phyloP scores from a whole-genome alignment of 352 stramenopile species.

The Globisporangium iwayamae region DNA sequence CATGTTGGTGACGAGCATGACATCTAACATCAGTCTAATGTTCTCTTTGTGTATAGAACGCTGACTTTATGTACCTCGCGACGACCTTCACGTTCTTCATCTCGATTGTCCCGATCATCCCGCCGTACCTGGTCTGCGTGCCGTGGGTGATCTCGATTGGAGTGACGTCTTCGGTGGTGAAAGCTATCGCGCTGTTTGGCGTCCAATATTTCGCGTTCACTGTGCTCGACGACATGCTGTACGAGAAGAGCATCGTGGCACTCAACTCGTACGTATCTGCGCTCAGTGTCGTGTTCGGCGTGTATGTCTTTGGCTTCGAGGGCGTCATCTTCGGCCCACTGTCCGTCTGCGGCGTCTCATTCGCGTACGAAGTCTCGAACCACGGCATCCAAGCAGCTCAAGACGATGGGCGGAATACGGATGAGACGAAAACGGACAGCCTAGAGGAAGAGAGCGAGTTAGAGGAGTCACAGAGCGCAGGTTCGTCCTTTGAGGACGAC shows the following conservation, averaged over 20 bases:
- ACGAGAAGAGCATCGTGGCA: slow-evolving; percentile 84
- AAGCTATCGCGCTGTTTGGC: slow-evolving; percentile 70
- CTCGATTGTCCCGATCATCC: slow-evolving; percentile 86
- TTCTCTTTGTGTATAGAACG: slow-evolving; percentile 39
- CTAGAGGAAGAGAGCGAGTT: slow-evolving; percentile 46
- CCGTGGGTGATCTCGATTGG: slow-evolving; percentile 81
- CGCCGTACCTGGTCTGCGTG: slow-evolving; percentile 80
- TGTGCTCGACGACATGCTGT: slow-evolving; percentile 84
- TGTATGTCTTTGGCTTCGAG: slow-evolving; percentile 88
- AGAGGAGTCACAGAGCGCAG: slow-evolving; percentile 41
- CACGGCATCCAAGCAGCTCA: slow-evolving; percentile 84
- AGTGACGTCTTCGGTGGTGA: slow-evolving; percentile 77
- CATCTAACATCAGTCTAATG: not conserved
- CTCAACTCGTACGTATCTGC: slow-evolving; percentile 86
- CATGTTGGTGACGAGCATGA: not conserved
- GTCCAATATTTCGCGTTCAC: slow-evolving; percentile 86
- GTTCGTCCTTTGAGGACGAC: slow-evolving; percentile 39
- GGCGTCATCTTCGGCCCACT: slow-evolving; percentile 84
- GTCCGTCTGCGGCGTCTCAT: slow-evolving; percentile 79
- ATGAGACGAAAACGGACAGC: slow-evolving; percentile 31
- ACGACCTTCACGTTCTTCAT: slow-evolving; percentile 87
- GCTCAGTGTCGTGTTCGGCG: slow-evolving; percentile 81
- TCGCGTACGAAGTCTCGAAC: slow-evolving; percentile 85
- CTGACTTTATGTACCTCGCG: slow-evolving; percentile 83
- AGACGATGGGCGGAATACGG: slow-evolving; percentile 44